Conservation (phyloP, 306 rosid genomes). For the Myrica gale region DNA sequence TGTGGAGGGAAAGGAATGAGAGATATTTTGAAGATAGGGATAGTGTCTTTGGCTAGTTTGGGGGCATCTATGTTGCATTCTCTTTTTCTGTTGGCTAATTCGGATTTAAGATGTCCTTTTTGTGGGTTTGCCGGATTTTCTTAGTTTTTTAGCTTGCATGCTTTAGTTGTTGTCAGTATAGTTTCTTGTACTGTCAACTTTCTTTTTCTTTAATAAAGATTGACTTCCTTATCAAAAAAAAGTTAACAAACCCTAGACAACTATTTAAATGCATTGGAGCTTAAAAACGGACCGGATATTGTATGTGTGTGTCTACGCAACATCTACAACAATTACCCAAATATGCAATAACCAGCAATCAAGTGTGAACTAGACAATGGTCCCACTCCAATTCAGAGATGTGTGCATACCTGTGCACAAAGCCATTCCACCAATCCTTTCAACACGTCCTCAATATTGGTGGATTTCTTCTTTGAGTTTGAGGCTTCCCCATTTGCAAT, state of each 20-base stretch:
- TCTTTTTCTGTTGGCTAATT: too few relatives aligned
- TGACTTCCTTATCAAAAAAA: too few relatives aligned
- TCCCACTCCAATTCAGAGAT: conserved; percentile 6
- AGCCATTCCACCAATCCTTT: conserved; percentile 94
- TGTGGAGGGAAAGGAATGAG: too few relatives aligned
- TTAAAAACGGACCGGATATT: neutral
- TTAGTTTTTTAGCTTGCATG: too few relatives aligned
- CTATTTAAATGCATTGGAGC: neutral
- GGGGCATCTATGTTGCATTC: too few relatives aligned
- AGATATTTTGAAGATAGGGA: too few relatives aligned
- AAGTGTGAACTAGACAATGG: neutral
- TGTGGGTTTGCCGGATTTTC: too few relatives aligned
- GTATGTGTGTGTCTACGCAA: neutral
- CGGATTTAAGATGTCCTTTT: too few relatives aligned
- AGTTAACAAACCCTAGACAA: neutral
- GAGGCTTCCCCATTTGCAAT: conserved; percentile 69
- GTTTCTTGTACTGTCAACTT: too few relatives aligned
- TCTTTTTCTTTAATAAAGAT: too few relatives aligned
- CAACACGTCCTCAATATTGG: conserved; percentile 80
- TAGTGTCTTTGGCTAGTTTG: too few relatives aligned
- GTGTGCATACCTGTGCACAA: conserved; percentile 78
- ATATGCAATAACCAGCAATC: neutral
- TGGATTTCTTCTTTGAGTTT: conserved; percentile 56
- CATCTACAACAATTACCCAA: neutral
- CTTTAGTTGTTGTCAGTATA: too few relatives aligned